Evolutionary conservation across 495 filamentous ascomycete species (phyloP), one percentile per base, ranked within the genome.

Genomic region (Rusavskia elegans): DNA sequence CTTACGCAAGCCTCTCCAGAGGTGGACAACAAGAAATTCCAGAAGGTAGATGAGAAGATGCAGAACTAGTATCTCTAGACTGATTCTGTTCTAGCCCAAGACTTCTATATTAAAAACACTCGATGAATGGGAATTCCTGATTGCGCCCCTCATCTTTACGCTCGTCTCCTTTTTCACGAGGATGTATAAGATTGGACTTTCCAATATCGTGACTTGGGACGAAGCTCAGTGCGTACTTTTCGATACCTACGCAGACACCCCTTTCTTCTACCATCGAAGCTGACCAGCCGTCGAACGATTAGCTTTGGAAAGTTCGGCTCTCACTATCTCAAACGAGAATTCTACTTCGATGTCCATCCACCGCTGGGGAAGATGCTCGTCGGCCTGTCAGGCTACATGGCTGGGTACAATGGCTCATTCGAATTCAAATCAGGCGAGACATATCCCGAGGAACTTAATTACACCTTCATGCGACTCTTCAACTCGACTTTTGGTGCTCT

Each of bases 261-360:
- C 17, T 14, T 42, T 2, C 3, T 42, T 19, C 14, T 19, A 14
- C 13, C 14, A 1, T n/a, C 40, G 40, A 35, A 35, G 16, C 44
- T 46, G 44, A 46, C 44, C 19, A n/a, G 23, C 7, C 23, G 0
- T 29, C 13, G 14, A 16, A 16, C 20, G 11, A 35, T 17, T 64
- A 95, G 89, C 66, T 98, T 98, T 68, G 92, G 92, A 59, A 98
- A 98, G 68, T 98, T 98, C 67, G 92, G 92, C 54, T 96, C 90
- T 58, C 89, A 98, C 68, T 98, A 98, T 63, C 77, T 98, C 53
- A 96, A 98, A 62, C 86, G 90, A 60, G 93, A 97, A 68, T 93
- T 97, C 73, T 98, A 97, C 78, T 98, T 98, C 70, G 92, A 98
- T 75, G 92, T 97, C 35, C 86, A 98, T 65, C 92, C 92, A 50